Conservation (phyloP, 345 rosid species). For the Aethionema arabicum region DNA sequence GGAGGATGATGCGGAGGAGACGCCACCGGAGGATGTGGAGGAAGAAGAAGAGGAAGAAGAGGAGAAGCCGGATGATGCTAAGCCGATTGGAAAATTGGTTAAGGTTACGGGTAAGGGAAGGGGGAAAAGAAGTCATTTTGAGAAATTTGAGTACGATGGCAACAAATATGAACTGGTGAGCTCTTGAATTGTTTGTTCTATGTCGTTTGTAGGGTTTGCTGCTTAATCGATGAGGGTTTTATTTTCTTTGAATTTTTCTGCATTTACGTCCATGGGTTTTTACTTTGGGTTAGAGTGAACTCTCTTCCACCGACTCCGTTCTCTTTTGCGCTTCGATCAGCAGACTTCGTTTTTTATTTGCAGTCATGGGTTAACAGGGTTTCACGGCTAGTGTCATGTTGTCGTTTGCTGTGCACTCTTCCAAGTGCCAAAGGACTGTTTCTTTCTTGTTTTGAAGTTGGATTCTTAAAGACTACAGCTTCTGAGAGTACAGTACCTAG, state of each 20-base stretch:
- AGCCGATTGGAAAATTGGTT: constrained; percentile 63
- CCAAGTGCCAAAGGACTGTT: neutral
- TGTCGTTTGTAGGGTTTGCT: neutral
- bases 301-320: neutral
- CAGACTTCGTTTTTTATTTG: neutral
- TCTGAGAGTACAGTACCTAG: neutral
- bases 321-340: neutral
- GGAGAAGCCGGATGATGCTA: constrained; percentile 69
- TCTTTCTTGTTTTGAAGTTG: neutral
- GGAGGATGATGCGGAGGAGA: constrained; percentile 25
- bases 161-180: constrained; percentile 78
- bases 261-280: neutral
- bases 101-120: constrained; percentile 77
- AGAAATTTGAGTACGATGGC: constrained; percentile 73
- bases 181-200: neutral
- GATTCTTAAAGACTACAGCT: constrained; percentile 1
- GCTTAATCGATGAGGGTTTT: constrained; percentile 6
- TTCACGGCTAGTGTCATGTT: neutral
- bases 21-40: constrained; percentile 21
- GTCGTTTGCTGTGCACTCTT: neutral
- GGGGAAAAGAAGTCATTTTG: constrained; percentile 56
- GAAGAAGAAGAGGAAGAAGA: constrained; percentile 62
- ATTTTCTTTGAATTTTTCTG: neutral
- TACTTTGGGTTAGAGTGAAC: neutral
- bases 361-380: neutral